Evolutionary conservation across 306 rosid genomes (phyloP).

Genomic region (Trifolium fragiferum): DNA sequence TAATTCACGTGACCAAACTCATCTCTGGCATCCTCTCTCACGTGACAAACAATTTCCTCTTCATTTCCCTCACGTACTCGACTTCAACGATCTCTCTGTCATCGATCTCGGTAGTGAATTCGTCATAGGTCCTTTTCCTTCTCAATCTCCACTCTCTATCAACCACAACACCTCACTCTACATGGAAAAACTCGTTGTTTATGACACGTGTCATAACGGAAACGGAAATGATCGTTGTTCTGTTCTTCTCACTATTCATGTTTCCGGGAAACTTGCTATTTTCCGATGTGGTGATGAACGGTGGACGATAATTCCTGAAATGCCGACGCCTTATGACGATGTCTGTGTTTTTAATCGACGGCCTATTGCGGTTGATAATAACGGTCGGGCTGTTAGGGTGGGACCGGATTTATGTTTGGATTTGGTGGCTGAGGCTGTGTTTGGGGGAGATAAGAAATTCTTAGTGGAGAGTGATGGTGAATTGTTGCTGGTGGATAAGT

Average conservation of each 20-base stretch:
- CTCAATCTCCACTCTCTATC: not conserved
- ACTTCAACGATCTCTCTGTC: conserved; percentile 43
- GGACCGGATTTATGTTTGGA: conserved; percentile 41
- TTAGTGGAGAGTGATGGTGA: conserved; percentile 68
- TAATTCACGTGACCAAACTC: not conserved
- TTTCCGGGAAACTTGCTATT: conserved; percentile 76
- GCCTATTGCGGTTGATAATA: conserved; percentile 68
- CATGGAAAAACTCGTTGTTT: conserved; percentile 68
- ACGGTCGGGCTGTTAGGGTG: conserved; percentile 65
- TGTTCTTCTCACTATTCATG: conserved; percentile 69
- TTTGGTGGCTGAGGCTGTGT: conserved; percentile 67
- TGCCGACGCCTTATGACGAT: conserved; percentile 79
- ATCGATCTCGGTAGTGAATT: conserved; percentile 62
- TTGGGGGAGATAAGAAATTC: conserved; percentile 88
- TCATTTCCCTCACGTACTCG: conserved; percentile 48
- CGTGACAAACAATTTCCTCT: conserved; percentile 7
- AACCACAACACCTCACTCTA: conserved; percentile 45
- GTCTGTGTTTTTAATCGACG: conserved; percentile 53
- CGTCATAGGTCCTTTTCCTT: conserved; percentile 43
- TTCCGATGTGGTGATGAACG: conserved; percentile 55
- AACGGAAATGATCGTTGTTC: conserved; percentile 30
- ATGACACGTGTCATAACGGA: not conserved
- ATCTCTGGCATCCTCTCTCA: conserved; percentile 8
- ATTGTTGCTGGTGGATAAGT: conserved; percentile 71
- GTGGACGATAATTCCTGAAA: conserved; percentile 68